Conservation (phyloP, 768 basidiomycete species). For the Mycena kentingensis region DNA sequence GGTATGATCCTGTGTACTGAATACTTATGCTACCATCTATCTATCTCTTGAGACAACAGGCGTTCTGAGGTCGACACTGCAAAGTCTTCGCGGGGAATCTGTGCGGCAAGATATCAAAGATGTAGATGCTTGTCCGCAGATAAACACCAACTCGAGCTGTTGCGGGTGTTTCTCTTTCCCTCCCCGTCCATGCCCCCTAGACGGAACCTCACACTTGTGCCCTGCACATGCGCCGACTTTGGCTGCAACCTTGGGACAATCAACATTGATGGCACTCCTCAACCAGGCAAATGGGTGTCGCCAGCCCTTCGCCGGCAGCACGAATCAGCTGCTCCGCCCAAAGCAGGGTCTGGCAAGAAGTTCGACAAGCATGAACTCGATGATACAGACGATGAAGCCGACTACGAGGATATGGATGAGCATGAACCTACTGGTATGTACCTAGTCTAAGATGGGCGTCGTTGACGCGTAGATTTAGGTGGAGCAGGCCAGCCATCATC, state of each 20-base stretch:
- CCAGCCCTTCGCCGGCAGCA: background rate
- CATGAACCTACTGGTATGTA: too few relatives aligned
- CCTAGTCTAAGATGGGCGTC: background rate
- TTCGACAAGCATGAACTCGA: background rate
- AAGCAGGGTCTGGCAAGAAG: background rate
- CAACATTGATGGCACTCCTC: background rate
- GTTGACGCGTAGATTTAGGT: background rate
- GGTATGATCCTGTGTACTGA: too few relatives aligned
- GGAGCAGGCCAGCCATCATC: background rate
- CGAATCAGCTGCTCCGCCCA: background rate
- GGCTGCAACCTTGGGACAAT: background rate
- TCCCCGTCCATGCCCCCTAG: background rate
- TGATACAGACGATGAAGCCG: background rate
- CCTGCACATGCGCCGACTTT: background rate
- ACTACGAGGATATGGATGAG: background rate
- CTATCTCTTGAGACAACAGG: too few relatives aligned
- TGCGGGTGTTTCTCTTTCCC: too few relatives aligned
- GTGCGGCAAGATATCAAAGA: too few relatives aligned
- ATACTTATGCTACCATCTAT: too few relatives aligned
- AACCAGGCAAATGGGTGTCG: background rate
- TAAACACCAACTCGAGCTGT: too few relatives aligned
- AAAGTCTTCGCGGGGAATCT: too few relatives aligned
- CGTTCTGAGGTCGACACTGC: too few relatives aligned
- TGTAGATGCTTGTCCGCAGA: too few relatives aligned
- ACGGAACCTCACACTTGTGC: background rate